Conservation (phyloP, 2,329 filamentous ascomycete species). For the Pseudogymnoascus sp. region DNA sequence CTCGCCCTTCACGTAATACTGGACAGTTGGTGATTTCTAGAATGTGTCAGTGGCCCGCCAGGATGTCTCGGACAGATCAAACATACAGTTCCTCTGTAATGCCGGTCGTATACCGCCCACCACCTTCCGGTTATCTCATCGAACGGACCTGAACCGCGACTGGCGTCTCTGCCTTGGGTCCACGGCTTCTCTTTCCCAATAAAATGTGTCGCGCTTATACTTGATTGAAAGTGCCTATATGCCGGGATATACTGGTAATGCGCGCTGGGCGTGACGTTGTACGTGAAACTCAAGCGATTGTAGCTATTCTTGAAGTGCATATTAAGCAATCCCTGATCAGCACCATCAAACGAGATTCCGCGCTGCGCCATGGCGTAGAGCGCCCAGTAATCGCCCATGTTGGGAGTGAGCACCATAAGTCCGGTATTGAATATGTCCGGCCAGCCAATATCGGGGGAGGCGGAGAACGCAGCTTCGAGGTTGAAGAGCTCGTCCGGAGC, state of each 20-base stretch:
- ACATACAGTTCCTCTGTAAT: constrained; percentile 56
- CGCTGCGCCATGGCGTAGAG: constrained; percentile 75
- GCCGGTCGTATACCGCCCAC: constrained; percentile 91
- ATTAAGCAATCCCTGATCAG: constrained; percentile 91
- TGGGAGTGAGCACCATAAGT: constrained; percentile 83
- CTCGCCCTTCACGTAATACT: constrained; percentile 30
- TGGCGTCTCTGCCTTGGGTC: constrained; percentile 54
- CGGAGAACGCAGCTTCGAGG: constrained; percentile 50
- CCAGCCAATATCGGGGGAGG: constrained; percentile 94
- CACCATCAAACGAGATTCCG: constrained; percentile 92
- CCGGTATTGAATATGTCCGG: constrained; percentile 98
- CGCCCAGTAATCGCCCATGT: constrained; percentile 80
- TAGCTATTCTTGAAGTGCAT: constrained; percentile 82
- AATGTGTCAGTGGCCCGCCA: not conserved
- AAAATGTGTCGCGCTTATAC: constrained; percentile 87
- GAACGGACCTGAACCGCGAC: constrained; percentile 56
- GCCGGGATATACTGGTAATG: constrained; percentile 97
- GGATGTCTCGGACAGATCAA: not conserved
- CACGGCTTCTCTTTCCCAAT: constrained; percentile 91
- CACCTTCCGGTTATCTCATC: constrained; percentile 79
- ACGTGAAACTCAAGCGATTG: constrained; percentile 86
- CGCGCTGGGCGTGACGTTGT: constrained; percentile 93
- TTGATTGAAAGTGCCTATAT: constrained; percentile 85
- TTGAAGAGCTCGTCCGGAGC: constrained; percentile 90
- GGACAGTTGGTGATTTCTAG: constrained; percentile 22